Percentiles rank a stretch among this genome's conserved stretches.
Evolutionary conservation across 2,329 filamentous ascomycete genomes (phyloP).

Genomic region (Colletotrichum noveboracense): DNA sequence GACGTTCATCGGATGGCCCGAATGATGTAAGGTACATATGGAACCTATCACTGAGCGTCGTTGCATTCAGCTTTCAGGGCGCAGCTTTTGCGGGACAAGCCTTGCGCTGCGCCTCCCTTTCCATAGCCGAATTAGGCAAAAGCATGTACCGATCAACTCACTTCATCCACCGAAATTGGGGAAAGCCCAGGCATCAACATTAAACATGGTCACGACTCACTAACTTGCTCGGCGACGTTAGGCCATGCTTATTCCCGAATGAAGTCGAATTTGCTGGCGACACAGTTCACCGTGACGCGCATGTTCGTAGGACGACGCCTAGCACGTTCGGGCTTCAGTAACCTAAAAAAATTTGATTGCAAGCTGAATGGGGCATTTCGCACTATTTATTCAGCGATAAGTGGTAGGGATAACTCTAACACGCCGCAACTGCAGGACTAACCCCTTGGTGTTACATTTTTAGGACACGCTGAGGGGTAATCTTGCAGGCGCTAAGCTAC

Average conservation of each 20-base stretch:
- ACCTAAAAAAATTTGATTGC: neutral
- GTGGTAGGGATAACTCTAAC: neutral
- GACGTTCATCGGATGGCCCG: neutral
- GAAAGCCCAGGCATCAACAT: neutral
- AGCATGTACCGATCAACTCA: neutral
- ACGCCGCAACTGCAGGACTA: neutral
- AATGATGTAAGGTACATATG: neutral
- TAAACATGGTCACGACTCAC: neutral
- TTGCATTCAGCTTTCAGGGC: neutral
- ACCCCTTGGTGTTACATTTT: neutral
- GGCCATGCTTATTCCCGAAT: neutral
- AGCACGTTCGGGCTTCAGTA: neutral
- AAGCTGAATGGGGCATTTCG: neutral
- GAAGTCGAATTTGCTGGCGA: neutral
- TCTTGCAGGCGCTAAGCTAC: neutral
- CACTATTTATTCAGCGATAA: neutral
- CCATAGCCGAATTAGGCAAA: neutral
- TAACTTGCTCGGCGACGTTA: neutral
- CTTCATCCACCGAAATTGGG: neutral
- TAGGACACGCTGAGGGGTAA: neutral
- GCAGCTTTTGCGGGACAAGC: neutral
- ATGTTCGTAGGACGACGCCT: neutral
- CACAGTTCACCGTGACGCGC: neutral
- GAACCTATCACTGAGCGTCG: neutral
- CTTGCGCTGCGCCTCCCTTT: neutral